Evolutionary conservation across 768 basidiomycete genomes (phyloP).

Genomic region (Multifurca ochricompacta): DNA sequence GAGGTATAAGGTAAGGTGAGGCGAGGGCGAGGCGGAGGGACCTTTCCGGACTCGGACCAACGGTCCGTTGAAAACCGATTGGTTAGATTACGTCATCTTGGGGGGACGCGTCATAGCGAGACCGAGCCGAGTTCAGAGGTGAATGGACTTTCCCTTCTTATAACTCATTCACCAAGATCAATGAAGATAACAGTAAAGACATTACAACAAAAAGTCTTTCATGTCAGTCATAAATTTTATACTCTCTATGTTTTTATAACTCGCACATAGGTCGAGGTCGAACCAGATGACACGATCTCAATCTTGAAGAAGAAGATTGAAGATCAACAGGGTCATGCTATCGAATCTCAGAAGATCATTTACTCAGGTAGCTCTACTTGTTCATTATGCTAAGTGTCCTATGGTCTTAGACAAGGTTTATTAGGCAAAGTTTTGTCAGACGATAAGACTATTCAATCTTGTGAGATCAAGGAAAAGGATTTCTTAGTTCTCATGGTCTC

Average conservation of each 20-base stretch:
- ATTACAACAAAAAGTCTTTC: conserved; percentile 86
- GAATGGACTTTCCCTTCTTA: no score
- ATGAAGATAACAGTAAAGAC: conserved; percentile 97
- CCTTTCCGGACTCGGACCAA: no score
- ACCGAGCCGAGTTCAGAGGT: no score
- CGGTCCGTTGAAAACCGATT: no score
- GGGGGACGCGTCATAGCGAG: conserved; percentile 2
- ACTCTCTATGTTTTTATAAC: background rate
- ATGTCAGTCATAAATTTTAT: conserved; percentile 37
- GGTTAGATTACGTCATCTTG: no score
- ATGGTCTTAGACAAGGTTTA: conserved; percentile 4
- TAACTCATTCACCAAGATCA: conserved; percentile 28
- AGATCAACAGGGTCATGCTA: conserved; percentile 63
- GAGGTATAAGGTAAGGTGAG: no score
- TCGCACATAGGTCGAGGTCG: conserved; percentile 59
- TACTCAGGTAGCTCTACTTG: conserved; percentile 63
- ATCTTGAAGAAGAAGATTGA: conserved; percentile 80
- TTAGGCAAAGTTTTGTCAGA: conserved; percentile 88
- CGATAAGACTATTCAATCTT: conserved; percentile 78
- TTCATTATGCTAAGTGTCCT: conserved; percentile 5
- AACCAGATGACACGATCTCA: conserved; percentile 64
- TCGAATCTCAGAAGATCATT: conserved; percentile 83
- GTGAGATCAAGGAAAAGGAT: conserved; percentile 95
- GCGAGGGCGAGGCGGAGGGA: no score
- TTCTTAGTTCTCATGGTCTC: conserved; percentile 99